Evolutionary conservation across 495 filamentous ascomycete genomes (phyloP).

Genomic region (Xylaria cubensis): DNA sequence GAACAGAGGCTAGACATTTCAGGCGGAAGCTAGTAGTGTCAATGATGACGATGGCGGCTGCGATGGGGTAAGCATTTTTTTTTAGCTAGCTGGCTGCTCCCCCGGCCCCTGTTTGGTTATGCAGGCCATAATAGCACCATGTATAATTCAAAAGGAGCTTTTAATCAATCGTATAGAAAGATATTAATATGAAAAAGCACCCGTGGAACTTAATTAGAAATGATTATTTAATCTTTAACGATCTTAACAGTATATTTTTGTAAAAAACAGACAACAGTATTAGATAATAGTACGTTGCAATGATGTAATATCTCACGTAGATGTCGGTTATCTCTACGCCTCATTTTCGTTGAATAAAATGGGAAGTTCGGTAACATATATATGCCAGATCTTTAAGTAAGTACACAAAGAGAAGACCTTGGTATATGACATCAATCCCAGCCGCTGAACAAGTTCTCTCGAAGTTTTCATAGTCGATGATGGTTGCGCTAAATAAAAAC

Average conservation of each 20-base stretch:
- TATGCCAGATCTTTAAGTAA: not conserved
- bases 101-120: not conserved
- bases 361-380: not conserved
- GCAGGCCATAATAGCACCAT: not conserved
- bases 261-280: no score
- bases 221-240: no score
- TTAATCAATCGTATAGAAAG: not conserved
- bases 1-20: not conserved
- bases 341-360: not conserved
- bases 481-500: not conserved
- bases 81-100: not conserved
- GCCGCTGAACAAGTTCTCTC: not conserved
- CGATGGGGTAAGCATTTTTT: slow-evolving; percentile 14
- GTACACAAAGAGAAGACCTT: not conserved
- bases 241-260: no score
- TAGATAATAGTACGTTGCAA: not conserved
- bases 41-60: slow-evolving; percentile 26
- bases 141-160: not conserved
- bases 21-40: slow-evolving; percentile 13
- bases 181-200: no score
- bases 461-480: not conserved
- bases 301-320: not conserved
- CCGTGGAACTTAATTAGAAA: no score
- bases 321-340: not conserved
- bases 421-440: not conserved